A percentile compares a stretch with the other conserved stretches of the same genome.
Conservation (phyloP, 306 rosid species). For the Medicago lupulina region DNA sequence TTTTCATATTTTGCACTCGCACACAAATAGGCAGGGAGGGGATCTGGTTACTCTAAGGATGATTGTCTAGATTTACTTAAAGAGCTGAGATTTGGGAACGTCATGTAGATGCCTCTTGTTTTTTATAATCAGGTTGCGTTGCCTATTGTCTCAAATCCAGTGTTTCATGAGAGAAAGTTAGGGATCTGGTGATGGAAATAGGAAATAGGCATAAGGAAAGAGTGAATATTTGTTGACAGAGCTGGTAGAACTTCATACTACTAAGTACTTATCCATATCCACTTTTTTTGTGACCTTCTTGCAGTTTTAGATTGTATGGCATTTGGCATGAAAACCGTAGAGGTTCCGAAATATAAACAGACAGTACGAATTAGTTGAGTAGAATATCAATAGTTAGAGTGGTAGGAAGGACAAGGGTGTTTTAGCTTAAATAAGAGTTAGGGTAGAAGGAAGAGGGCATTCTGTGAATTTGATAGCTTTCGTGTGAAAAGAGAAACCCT, state of each 20-base stretch:
- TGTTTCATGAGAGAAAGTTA: background rate
- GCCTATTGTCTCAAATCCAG: background rate
- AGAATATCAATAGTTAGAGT: background rate
- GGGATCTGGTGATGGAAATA: background rate
- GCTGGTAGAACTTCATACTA: background rate
- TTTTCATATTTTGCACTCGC: background rate
- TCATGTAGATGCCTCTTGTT: background rate
- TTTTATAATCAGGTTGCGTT: background rate
- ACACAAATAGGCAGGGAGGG: background rate
- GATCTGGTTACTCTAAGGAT: no score
- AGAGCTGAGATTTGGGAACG: background rate
- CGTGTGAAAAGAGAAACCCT: background rate
- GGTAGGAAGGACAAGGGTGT: background rate
- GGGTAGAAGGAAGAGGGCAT: background rate
- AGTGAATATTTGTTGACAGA: background rate
- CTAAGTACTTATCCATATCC: background rate
- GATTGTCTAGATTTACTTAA: background rate
- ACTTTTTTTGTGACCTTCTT: background rate
- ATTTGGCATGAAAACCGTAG: background rate
- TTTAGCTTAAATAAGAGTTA: background rate
- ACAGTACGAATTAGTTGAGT: background rate
- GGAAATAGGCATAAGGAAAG: background rate
- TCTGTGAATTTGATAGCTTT: slow-evolving; percentile 4
- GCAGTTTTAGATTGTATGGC: background rate
- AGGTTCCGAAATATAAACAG: background rate